Evolutionary conservation across 495 filamentous ascomycete genomes (phyloP).

Genomic region (Penicillium flavigenum): DNA sequence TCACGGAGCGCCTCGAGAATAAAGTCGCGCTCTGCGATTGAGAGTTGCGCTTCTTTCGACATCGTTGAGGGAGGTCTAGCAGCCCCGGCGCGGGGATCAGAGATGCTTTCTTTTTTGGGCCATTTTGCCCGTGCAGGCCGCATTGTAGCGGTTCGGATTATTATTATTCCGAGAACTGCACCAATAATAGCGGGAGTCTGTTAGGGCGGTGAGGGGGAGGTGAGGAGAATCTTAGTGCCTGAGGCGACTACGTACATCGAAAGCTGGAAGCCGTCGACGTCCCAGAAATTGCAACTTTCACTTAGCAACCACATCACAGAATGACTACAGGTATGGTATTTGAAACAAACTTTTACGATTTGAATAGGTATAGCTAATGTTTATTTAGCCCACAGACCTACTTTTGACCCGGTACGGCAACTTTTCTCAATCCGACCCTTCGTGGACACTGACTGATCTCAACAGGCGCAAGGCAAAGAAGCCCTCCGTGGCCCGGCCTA

Average conservation of each 20-base stretch:
- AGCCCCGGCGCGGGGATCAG: constrained; percentile 29
- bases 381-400: constrained; percentile 70
- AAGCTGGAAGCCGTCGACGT: not conserved
- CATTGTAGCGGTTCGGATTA: constrained; percentile 24
- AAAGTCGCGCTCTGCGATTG: constrained; percentile 75
- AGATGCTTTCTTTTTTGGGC: constrained; percentile 25
- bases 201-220: constrained; percentile 15
- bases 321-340: constrained; percentile 65
- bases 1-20: constrained; percentile 72
- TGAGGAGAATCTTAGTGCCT: constrained; percentile 4
- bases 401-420: constrained; percentile 78
- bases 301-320: constrained; percentile 19
- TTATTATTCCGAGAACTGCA: not conserved
- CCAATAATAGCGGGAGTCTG: constrained; percentile 6
- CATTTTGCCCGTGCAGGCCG: constrained; percentile 27
- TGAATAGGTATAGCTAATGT: constrained; percentile 26
- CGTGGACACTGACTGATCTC: constrained; percentile 15
- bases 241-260: constrained; percentile 2
- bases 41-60: constrained; percentile 86
- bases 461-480: constrained; percentile 88
- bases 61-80: constrained; percentile 49
- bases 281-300: not conserved
- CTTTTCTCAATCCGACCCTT: constrained; percentile 24
- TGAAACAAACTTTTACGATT: not conserved
- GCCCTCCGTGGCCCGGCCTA: constrained; percentile 91